phyloP scores from a whole-genome alignment of 805 yeast species.

The Teunomyces kruisii region DNA sequence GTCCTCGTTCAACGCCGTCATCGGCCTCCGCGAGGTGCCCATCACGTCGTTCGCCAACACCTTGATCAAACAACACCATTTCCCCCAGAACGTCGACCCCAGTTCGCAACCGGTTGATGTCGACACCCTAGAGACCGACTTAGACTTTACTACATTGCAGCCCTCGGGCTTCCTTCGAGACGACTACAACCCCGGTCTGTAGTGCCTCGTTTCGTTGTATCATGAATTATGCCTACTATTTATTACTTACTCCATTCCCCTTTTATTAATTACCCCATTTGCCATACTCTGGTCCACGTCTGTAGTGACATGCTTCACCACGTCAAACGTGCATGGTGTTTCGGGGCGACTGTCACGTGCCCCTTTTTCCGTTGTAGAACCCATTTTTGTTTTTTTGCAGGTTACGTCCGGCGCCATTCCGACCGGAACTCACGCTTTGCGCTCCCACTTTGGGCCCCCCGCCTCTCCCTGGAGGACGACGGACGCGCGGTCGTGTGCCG shows the following conservation, averaged over 20 bases:
- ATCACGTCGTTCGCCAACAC: constrained; percentile 13
- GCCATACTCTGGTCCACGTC: no score
- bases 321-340: no score
- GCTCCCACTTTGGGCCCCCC: not conserved
- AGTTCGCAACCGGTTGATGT: not conserved
- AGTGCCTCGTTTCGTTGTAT: not conserved
- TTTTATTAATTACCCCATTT: no score
- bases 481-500: constrained; percentile 1
- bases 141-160: not conserved
- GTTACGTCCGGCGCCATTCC: not conserved
- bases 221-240: not conserved
- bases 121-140: not conserved
- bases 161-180: not conserved
- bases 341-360: no score
- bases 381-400: no score
- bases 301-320: no score
- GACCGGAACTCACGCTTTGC: not conserved
- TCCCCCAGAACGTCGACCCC: constrained; percentile 5
- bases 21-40: constrained; percentile 26
- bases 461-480: not conserved
- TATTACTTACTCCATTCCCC: no score
- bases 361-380: no score
- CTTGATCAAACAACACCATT: constrained; percentile 8
- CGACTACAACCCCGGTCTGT: not conserved
- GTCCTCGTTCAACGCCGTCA: constrained; percentile 18